Evolutionary conservation across 352 stramenopile genomes (phyloP).

Genomic region (Phytophthora pistaciae): DNA sequence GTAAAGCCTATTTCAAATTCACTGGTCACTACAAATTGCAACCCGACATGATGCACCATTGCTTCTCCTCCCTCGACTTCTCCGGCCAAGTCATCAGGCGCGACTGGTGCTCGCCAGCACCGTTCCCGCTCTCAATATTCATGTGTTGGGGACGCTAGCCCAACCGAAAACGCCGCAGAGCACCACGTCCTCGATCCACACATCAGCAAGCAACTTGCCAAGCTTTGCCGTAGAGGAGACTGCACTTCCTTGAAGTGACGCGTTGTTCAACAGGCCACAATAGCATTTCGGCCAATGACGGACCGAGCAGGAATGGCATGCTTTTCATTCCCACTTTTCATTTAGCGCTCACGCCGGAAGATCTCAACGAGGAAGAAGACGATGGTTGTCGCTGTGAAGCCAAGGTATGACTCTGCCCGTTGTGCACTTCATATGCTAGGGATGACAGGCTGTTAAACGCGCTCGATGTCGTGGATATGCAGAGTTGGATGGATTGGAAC

Average conservation of each 20-base stretch:
- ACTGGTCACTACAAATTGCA: not conserved
- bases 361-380: constrained; percentile 9
- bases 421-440: not conserved
- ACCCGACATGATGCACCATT: too few species aligned
- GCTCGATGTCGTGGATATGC: not conserved
- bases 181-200: constrained; percentile 11
- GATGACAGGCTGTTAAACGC: not conserved
- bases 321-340: constrained; percentile 11
- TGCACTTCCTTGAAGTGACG: constrained; percentile 5
- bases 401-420: constrained; percentile 17
- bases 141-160: constrained; percentile 15
- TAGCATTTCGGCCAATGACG: constrained; percentile 31
- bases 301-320: constrained; percentile 13
- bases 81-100: too few species aligned
- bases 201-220: constrained; percentile 27
- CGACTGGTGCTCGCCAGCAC: not conserved
- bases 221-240: constrained; percentile 2
- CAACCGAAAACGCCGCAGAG: constrained; percentile 11
- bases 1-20: not conserved
- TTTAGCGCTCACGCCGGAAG: constrained; percentile 7
- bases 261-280: not conserved
- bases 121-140: constrained; percentile 10
- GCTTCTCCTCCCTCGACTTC: too few species aligned
- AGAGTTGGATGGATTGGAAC: constrained; percentile 89
- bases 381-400: constrained; percentile 39